Base-by-base conservation (phyloP, 257 asterid species). In the Schizonepeta tenuifolia region DNA sequence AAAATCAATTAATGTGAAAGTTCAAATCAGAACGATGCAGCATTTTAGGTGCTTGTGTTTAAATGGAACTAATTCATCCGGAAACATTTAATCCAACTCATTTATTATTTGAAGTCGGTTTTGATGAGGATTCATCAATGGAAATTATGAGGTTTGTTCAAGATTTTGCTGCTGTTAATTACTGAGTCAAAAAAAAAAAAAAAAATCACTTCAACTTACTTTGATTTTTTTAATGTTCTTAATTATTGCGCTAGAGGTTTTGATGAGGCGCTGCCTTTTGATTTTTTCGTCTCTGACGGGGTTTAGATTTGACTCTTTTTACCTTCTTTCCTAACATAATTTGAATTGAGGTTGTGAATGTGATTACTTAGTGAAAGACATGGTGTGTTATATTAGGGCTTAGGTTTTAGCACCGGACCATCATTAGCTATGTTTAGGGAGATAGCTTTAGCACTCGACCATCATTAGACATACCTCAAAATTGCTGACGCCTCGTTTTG, bases 11-110 rank as follows among this genome's bases (percentile, higher is more conserved):
- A 58, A 26, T 43, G 71, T 69, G 18, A 40, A 63, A 15, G 22
- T 22, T 75, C 70, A 38, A 38, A 41, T 67, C 12, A 24, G 58
- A 59, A 40, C 20, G 43, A 69, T 28, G 75, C 80, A 31, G 54
- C 69, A 44, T n/a, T 4, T 33, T 77, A 38, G 75, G 81, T 56
- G 69, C 58, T 65, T 65, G 43, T 55, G 63, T 24, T 75, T 53
- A 26, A 53, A 50, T 28, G 38, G 33, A 58, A 35, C 8, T 35
- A 50, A 9, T 47, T 67, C 65, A 40, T 36, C 51, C 43, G 72
- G 61, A 62, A 61, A 15, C 65, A 68, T 60, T 76, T 36, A 69
- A 51, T 35, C 22, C 31, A n/a, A 58, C 36, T 47, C 79, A 35
- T 36, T 61, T 70, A 75, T 57, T 56, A 40, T 46, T 15, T 67